Base-by-base conservation (phyloP, 768 basidiomycete species). In the Suillus tomentosus region DNA sequence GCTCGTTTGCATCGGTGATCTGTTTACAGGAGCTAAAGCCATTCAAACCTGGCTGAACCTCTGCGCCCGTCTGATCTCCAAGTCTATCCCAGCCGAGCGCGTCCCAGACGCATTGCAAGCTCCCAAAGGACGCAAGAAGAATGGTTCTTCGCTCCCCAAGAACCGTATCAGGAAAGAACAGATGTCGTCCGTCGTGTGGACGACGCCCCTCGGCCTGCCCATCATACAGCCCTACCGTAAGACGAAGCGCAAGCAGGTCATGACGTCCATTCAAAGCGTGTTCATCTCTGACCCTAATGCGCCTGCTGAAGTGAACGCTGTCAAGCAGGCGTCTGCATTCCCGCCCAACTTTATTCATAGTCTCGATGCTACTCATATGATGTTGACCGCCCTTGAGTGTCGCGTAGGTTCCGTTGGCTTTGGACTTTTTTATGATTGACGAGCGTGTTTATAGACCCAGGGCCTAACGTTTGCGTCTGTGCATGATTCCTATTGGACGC, bases 401-500 rank as follows among this genome's bases (percentile, higher is more conserved):
- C 80, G 84, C 66, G 94, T 93, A 76, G 61, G 89, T 77, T 15
- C 24, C 62, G 31, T 17, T 34, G 58, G 40, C 8, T 27, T 47
- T 3, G 27, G 36, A 5, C 39, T 10, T 39, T 36, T 27, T 22
- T 31, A 10, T 67, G 24, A 64, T 64, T 60, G 51, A 74, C 9
- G 39, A 14, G 43, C 14, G 11, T 58, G 40, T 61, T 19, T 45
- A 3, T 69, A 95, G 92, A 84, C 88, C 14, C 85, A 84, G 70
- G 82, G 81, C 43, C 71, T 99, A 68, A 88, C 89, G 0, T 99
- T 98, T 74, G 96, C 96, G 1, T 92, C 95, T 1, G 97, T 99
- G 13, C 97, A 99, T 73, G 97, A 99, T 73, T 99, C 97, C 1
- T 99, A 98, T 78, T 99, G 97, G 97, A 98, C 96, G 4, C 97